Evolutionary conservation across 257 asterid genomes (phyloP), one percentile per base, ranked within the genome.

Genomic region (Forsythia suspensa): DNA sequence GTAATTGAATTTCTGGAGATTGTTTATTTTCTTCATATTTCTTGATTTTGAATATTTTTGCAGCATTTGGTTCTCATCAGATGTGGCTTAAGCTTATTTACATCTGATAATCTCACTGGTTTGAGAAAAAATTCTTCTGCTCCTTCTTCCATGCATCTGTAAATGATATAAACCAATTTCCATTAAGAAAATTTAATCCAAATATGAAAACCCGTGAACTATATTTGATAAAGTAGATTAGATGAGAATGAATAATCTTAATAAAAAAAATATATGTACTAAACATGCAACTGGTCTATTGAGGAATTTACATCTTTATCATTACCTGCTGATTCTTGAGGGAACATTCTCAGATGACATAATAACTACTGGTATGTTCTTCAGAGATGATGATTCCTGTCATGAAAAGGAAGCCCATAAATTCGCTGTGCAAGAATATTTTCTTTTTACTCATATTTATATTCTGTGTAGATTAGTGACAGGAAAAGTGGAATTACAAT

Each of bases 331-430:
- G 88, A 95, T 93, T 80, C 99, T 92, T 71, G 98, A 91, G 69
- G 98, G 96, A 21, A 92, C 97, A 87, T 95, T 89, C 90, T 95
- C 98, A 66, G 98, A 95, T 55, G 99, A 95, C 98, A 95, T 93
- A 12, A 95, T 93, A 80, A 95, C 99, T 65, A 95, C 98, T n/a
- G 98, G 99, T 71, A 95, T 93, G 79, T 92, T 81, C 85, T 86
- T 92, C 81, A 95, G 86, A 74, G 83, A 81, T 82, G 99, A 85
- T 76, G 99, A 93, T 87, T 94, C 98, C 98, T 95, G 91, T 55
- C 75, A 79, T 59, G 51, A 37, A 21, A 71, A 73, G 39, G 37
- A 74, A 78, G 36, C 48, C 70, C 66, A 41, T 40, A 15, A n/a
- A 34, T 12, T 44, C 37, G 70, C 11, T 71, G 41, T n/a, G 40